A percentile compares a stretch with the other conserved stretches of the same genome.
Evolutionary conservation across 2,329 filamentous ascomycete species (phyloP).

Genomic region (Neonectria ditissima): DNA sequence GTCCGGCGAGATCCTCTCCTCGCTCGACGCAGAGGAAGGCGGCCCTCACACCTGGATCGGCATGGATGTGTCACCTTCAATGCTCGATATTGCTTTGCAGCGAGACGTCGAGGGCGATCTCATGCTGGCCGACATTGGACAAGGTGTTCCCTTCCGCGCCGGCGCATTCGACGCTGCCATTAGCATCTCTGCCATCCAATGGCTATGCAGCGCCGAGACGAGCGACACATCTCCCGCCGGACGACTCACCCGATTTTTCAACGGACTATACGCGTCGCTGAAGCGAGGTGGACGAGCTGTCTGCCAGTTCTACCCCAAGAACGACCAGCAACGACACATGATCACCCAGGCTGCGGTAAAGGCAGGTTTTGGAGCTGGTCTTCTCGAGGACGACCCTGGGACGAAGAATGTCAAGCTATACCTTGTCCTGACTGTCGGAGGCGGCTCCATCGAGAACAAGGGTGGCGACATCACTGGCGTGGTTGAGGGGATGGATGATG

Average conservation of each 20-base stretch:
- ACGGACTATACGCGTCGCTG: conserved; percentile 87
- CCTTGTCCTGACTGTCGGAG: conserved; percentile 90
- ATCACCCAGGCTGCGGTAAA: conserved; percentile 90
- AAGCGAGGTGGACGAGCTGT: conserved; percentile 89
- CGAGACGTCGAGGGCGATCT: conserved; percentile 93
- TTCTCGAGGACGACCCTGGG: conserved; percentile 93
- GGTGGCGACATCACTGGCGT: conserved; percentile 90
- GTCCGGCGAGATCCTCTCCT: conserved; percentile 91
- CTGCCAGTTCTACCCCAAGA: conserved; percentile 98
- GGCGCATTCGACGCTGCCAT: conserved; percentile 96
- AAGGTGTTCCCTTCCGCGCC: conserved; percentile 92
- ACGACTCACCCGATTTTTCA: conserved; percentile 87
- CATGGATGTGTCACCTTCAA: conserved; percentile 94
- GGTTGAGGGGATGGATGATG: conserved; percentile 87
- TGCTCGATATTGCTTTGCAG: conserved; percentile 95
- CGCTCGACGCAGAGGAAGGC: conserved; percentile 74
- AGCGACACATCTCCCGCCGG: conserved; percentile 85
- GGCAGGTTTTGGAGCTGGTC: conserved; percentile 93
- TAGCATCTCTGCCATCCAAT: conserved; percentile 95
- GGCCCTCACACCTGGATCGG: conserved; percentile 97
- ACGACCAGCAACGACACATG: conserved; percentile 91
- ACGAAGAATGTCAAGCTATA: conserved; percentile 99
- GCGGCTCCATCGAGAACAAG: conserved; percentile 59
- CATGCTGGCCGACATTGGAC: conserved; percentile 94
- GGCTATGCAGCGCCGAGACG: conserved; percentile 95